Evolutionary conservation across 1,284 basidiomycete species (phyloP).

Genomic region (Tilletiaria anomala): DNA sequence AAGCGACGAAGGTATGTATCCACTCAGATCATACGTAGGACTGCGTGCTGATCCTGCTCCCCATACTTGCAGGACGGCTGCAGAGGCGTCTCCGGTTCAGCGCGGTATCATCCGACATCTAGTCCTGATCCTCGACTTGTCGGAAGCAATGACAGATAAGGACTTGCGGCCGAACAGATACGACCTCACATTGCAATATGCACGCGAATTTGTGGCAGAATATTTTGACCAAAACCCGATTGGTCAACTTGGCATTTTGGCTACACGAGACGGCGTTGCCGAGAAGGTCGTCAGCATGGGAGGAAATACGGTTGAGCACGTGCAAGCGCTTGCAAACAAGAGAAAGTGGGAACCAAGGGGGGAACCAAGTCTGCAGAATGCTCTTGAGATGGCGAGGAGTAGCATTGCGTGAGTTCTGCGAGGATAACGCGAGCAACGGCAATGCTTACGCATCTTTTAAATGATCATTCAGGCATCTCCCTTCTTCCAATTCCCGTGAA

Average conservation of each 20-base stretch:
- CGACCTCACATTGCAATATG: conserved; percentile 71
- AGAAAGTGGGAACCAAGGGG: conserved; percentile 76
- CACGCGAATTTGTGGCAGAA: conserved; percentile 65
- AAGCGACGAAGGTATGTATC: conserved; percentile 60
- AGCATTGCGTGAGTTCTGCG: conserved; percentile 45
- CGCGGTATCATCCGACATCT: conserved; percentile 92
- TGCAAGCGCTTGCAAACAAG: conserved; percentile 68
- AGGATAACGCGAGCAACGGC: not conserved
- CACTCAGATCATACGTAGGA: not conserved
- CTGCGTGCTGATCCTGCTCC: not conserved
- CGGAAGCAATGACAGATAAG: conserved; percentile 78
- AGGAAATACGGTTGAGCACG: conserved; percentile 85
- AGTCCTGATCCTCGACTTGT: conserved; percentile 76
- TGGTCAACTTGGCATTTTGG: conserved; percentile 51
- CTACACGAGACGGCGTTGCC: conserved; percentile 33
- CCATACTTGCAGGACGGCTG: conserved; percentile 25
- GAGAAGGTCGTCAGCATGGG: conserved; percentile 49
- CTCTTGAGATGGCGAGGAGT: conserved; percentile 65
- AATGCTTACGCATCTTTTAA: no score
- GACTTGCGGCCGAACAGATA: conserved; percentile 76
- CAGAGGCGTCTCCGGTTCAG: conserved; percentile 71
- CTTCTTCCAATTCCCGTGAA: conserved; percentile 86
- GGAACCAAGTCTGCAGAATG: conserved; percentile 90
- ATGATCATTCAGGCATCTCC: conserved; percentile 56
- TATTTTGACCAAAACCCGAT: conserved; percentile 99